Percentiles rank a stretch among this genome's conserved stretches.
These are phyloP conservation scores for Yarrowia yakushimensis DNA, from an alignment of 805 yeast genomes.

Conservation along the genomic window DNA sequence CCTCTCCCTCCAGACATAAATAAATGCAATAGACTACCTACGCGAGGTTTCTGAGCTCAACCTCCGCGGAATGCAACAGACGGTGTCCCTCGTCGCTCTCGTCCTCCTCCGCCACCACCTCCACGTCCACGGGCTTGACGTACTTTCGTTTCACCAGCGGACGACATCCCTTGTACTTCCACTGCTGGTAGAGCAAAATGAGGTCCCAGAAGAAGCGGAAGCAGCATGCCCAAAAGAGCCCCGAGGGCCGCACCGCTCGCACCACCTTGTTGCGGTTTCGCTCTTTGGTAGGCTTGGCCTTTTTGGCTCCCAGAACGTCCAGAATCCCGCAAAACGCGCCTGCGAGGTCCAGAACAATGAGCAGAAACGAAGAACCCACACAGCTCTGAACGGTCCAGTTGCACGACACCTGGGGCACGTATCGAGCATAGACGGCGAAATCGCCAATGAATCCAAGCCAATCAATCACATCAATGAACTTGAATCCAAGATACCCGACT, in stretches of 20 bases:
- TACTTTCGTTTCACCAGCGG: slow-evolving; percentile 9
- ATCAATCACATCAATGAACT: slow-evolving; percentile 27
- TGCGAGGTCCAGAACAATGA: background rate
- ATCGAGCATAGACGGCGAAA: background rate
- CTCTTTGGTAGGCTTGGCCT: background rate
- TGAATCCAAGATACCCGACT: slow-evolving; percentile 27
- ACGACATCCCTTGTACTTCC: slow-evolving; percentile 4
- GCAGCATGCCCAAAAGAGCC: slow-evolving; percentile 5
- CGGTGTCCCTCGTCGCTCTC: slow-evolving; percentile 11
- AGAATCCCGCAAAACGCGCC: slow-evolving; percentile 7
- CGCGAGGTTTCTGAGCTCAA: background rate
- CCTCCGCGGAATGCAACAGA: background rate
- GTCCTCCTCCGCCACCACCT: background rate
- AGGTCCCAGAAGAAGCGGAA: slow-evolving; percentile 4
- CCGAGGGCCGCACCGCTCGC: slow-evolving; percentile 6
- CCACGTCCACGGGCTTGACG: slow-evolving; percentile 7
- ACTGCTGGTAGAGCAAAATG: slow-evolving; percentile 6
- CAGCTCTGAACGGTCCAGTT: slow-evolving; percentile 23
- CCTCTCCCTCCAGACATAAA: background rate
- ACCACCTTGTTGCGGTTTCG: background rate
- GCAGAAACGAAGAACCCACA: slow-evolving; percentile 1
- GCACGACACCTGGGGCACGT: slow-evolving; percentile 27
- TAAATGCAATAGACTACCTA: background rate
- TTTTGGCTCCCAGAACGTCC: slow-evolving; percentile 6
- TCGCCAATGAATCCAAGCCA: slow-evolving; percentile 26